Percentiles rank a stretch among this genome's conserved stretches.
phyloP scores from a whole-genome alignment of 208 protist species.

The Porcisia hertigi region DNA sequence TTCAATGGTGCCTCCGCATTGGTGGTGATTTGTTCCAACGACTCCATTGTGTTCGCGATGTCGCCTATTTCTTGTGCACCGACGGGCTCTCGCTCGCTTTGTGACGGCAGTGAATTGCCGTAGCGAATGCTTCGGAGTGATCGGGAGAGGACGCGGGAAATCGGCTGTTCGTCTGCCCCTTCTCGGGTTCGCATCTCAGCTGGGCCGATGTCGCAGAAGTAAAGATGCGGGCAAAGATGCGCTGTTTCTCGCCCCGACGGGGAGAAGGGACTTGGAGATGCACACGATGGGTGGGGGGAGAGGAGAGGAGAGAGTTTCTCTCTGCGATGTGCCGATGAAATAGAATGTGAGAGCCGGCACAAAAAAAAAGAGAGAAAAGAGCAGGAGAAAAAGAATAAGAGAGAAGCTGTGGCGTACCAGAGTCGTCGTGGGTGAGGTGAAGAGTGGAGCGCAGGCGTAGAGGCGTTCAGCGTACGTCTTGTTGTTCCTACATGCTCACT shows the following conservation, averaged over 20 bases:
- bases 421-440: no score
- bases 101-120: neutral
- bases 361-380: neutral
- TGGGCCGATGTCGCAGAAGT: neutral
- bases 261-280: no score
- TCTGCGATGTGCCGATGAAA: neutral
- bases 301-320: neutral
- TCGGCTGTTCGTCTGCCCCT: neutral
- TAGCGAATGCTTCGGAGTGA: neutral
- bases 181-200: neutral
- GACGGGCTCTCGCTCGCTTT: slow-evolving; percentile 7
- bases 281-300: no score
- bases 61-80: neutral
- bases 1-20: neutral
- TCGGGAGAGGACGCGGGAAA: no score
- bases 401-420: no score
- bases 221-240: neutral
- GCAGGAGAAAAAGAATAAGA: no score
- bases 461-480: no score
- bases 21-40: neutral
- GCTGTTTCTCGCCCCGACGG: no score
- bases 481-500: no score
- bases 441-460: no score
- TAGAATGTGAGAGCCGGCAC: neutral
- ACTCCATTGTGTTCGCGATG: neutral